Conservation (phyloP, 1,284 basidiomycete species). For the Trichosporon coremiiforme region DNA sequence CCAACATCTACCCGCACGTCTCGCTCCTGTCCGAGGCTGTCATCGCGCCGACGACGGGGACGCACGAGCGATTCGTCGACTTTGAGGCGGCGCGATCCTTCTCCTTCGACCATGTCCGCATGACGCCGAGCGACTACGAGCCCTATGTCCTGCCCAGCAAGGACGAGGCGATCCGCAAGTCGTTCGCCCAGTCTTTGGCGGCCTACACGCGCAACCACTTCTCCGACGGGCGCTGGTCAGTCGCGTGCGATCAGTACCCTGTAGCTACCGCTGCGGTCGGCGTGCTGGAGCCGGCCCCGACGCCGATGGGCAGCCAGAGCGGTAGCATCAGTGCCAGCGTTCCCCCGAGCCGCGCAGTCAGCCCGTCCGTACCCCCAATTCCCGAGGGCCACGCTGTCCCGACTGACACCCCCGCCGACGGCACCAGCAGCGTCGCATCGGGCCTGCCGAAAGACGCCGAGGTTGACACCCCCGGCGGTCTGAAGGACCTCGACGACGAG, state of each 20-base stretch:
- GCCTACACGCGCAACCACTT: conserved; percentile 77
- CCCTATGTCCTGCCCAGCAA: conserved; percentile 65
- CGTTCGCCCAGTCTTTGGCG: conserved; percentile 68
- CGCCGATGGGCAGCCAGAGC: not conserved
- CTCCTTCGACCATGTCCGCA: conserved; percentile 73
- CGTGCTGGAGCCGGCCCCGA: conserved; percentile 21
- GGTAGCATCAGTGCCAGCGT: conserved; percentile 4
- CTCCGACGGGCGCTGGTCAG: conserved; percentile 68
- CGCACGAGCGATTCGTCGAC: conserved; percentile 73
- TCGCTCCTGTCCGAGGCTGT: conserved; percentile 45
- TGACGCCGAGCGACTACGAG: conserved; percentile 67
- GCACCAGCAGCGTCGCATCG: not conserved
- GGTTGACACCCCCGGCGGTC: conserved; percentile 38
- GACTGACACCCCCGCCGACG: conserved; percentile 10
- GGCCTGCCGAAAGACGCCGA: conserved; percentile 29
- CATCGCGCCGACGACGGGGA: conserved; percentile 38
- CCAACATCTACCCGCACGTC: conserved; percentile 36
- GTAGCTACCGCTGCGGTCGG: conserved; percentile 26
- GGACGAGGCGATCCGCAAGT: conserved; percentile 70
- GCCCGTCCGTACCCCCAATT: not conserved
- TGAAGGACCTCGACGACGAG: conserved; percentile 41
- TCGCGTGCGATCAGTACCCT: conserved; percentile 60
- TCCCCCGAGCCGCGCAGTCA: not conserved
- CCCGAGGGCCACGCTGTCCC: conserved; percentile 14
- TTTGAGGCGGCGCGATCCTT: conserved; percentile 75